phyloP scores from a whole-genome alignment of 129 eudicot genomes.

The Flaveria linearis region DNA sequence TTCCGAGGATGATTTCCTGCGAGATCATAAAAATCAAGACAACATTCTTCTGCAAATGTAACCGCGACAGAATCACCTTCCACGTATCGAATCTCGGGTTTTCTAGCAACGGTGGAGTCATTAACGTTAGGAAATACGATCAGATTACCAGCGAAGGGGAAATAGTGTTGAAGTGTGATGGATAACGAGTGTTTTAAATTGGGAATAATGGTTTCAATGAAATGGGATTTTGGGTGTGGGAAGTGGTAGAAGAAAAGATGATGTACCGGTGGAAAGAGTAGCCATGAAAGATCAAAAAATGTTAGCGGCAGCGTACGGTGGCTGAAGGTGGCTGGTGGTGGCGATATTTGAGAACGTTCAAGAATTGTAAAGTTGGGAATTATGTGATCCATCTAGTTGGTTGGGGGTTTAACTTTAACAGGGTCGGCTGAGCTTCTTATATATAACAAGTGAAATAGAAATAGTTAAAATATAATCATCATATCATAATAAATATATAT shows the following conservation, averaged over 20 bases:
- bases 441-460: no score
- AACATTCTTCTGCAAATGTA: slow-evolving; percentile 41
- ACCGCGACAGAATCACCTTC: slow-evolving; percentile 45
- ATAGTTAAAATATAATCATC: no score
- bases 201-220: slow-evolving; percentile 42
- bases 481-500: no score
- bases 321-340: slow-evolving; percentile 41
- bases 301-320: slow-evolving; percentile 43
- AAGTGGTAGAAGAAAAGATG: slow-evolving; percentile 46
- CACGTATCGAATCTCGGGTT: slow-evolving; percentile 37
- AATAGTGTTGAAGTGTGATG: slow-evolving; percentile 29
- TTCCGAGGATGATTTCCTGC: slow-evolving; percentile 40
- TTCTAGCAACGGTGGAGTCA: slow-evolving; percentile 8
- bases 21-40: slow-evolving; percentile 40
- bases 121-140: neutral
- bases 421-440: no score
- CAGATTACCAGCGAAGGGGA: neutral
- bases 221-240: slow-evolving; percentile 43
- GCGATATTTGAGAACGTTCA: slow-evolving; percentile 35
- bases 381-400: slow-evolving; percentile 16
- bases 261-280: slow-evolving; percentile 43
- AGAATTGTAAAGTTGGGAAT: slow-evolving; percentile 26
- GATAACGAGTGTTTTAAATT: slow-evolving; percentile 48
- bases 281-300: slow-evolving; percentile 49
- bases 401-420: no score